phyloP scores from a whole-genome alignment of 1,139 yeast species.

The Wickerhamiella infanticola region DNA sequence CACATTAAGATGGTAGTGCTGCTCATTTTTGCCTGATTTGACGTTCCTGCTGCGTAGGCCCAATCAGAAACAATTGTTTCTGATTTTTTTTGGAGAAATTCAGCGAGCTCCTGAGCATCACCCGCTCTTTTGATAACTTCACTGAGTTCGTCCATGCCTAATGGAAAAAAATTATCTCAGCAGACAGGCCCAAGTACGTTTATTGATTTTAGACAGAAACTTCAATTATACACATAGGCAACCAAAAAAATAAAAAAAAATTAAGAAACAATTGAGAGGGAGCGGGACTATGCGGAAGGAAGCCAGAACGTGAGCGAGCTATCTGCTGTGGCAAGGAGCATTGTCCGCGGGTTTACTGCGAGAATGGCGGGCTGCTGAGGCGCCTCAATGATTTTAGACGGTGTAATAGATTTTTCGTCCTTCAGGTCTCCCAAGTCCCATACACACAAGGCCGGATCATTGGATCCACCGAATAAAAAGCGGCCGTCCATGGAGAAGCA shows the following conservation, averaged over 20 bases:
- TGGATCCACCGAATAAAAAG: conserved; percentile 46
- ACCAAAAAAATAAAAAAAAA: no score
- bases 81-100: conserved; percentile 4
- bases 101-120: conserved; percentile 4
- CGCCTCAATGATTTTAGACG: conserved; percentile 26
- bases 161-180: background rate
- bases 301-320: conserved; percentile 29
- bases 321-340: conserved; percentile 75
- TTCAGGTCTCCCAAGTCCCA: conserved; percentile 35
- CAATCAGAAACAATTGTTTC: conserved; percentile 13
- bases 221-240: no score
- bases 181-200: background rate
- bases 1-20: conserved; percentile 10
- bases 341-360: conserved; percentile 62
- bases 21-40: conserved; percentile 12
- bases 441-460: conserved; percentile 39
- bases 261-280: no score
- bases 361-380: conserved; percentile 28
- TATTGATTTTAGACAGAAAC: no score
- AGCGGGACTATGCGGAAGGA: conserved; percentile 6
- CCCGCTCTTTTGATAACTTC: conserved; percentile 4
- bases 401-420: conserved; percentile 8
- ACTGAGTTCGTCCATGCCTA: conserved; percentile 10
- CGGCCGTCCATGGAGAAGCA: conserved; percentile 74
- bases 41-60: conserved; percentile 14